Evolutionary conservation across 2,329 filamentous ascomycete species (phyloP).

Genomic region (Aspergillus oerlinghausenensis): DNA sequence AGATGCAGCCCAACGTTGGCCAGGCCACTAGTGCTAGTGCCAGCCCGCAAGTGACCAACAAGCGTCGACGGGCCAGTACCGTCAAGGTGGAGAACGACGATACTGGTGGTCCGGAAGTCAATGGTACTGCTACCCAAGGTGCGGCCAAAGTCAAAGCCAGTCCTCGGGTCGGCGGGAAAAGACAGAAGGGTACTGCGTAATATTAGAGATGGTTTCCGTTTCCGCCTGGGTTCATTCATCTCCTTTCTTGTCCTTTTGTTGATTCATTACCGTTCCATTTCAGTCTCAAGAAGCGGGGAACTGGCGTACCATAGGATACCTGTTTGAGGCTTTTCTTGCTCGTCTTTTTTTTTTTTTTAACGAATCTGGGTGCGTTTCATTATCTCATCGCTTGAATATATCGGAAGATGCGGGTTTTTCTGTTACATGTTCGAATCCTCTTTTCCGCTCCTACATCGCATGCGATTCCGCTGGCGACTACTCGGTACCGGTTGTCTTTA

Average conservation of each 20-base stretch:
- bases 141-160: conserved; percentile 44
- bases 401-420: conserved; percentile 15
- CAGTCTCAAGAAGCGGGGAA: conserved; percentile 21
- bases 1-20: conserved; percentile 49
- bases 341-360: conserved; percentile 7
- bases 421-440: conserved; percentile 1
- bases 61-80: conserved; percentile 55
- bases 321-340: conserved; percentile 17
- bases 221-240: conserved; percentile 3
- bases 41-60: conserved; percentile 57
- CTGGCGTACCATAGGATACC: conserved; percentile 29
- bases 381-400: conserved; percentile 19
- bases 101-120: conserved; percentile 44
- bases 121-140: conserved; percentile 37
- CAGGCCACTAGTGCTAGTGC: conserved; percentile 56
- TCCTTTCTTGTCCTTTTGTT: conserved; percentile 11
- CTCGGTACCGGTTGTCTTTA: conserved; percentile 2
- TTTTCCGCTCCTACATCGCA: neutral
- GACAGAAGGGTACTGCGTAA: conserved; percentile 43
- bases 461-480: conserved; percentile 3
- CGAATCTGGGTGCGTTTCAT: conserved; percentile 7
- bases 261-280: neutral
- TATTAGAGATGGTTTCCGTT: conserved; percentile 11
- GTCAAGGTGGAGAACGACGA: conserved; percentile 58
- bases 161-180: conserved; percentile 43